A percentile compares a stretch with the other conserved stretches of the same genome.
phyloP scores from a whole-genome alignment of 2,329 filamentous ascomycete species.

The Fusarium staphyleae region DNA sequence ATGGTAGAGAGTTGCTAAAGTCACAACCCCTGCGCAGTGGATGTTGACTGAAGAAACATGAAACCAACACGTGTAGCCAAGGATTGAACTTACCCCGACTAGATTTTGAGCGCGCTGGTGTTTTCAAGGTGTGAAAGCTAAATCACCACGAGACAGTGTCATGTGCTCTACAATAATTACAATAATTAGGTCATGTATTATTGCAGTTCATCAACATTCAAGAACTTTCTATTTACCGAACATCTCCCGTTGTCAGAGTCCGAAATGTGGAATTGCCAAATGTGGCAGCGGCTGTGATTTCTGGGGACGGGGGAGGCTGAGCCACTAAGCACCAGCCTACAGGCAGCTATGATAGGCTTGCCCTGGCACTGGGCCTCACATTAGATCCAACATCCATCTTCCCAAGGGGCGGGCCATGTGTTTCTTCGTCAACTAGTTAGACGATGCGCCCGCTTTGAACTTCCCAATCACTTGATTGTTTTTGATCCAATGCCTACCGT shows the following conservation, averaged over 20 bases:
- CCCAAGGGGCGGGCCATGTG: conserved; percentile 40
- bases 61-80: background rate
- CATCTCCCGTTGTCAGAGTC: conserved; percentile 28
- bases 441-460: conserved; percentile 39
- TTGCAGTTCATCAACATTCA: background rate
- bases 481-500: conserved; percentile 37
- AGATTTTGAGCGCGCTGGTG: background rate
- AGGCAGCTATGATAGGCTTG: conserved; percentile 28
- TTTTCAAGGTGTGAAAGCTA: background rate
- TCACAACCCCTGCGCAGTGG: background rate
- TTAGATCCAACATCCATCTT: conserved; percentile 30
- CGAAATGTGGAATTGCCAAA: conserved; percentile 32
- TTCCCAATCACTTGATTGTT: conserved; percentile 31
- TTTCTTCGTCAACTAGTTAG: conserved; percentile 37
- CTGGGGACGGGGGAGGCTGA: conserved; percentile 30
- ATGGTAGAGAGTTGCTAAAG: too few species aligned
- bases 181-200: background rate
- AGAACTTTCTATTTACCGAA: conserved; percentile 33
- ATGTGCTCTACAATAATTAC: background rate
- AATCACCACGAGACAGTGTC: background rate
- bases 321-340: conserved; percentile 30
- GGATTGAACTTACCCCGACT: background rate
- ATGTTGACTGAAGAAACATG: background rate
- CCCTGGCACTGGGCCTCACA: conserved; percentile 3
- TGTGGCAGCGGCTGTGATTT: conserved; percentile 28